Evolutionary conservation across 2,329 filamentous ascomycete genomes (phyloP).

Genomic region (Shiraia sp.): DNA sequence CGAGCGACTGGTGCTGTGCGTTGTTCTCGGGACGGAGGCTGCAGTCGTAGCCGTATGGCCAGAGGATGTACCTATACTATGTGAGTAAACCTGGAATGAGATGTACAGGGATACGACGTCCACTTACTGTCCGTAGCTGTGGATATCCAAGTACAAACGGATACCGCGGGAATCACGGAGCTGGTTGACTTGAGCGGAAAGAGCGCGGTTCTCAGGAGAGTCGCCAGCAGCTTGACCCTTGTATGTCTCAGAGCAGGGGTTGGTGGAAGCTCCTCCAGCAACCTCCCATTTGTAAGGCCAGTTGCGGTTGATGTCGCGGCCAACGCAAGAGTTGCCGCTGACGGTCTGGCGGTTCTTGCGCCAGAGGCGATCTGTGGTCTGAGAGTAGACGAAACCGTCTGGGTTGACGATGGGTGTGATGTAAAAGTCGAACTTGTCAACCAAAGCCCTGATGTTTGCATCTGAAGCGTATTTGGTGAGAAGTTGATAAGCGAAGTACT

Average conservation of each 20-base stretch:
- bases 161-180: conserved; percentile 54
- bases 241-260: conserved; percentile 44
- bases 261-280: conserved; percentile 39
- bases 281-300: conserved; percentile 45
- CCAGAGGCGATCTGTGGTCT: conserved; percentile 46
- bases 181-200: conserved; percentile 49
- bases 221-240: conserved; percentile 40
- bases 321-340: conserved; percentile 36
- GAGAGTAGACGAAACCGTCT: conserved; percentile 43
- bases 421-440: conserved; percentile 45
- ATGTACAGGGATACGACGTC: neutral
- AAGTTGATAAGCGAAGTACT: conserved; percentile 41
- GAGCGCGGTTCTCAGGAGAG: conserved; percentile 38
- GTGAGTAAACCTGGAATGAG: neutral
- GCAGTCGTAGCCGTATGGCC: conserved; percentile 64
- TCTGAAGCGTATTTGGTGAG: conserved; percentile 41
- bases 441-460: conserved; percentile 35
- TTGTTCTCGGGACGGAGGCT: conserved; percentile 52
- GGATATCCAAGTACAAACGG: conserved; percentile 66
- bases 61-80: conserved; percentile 39
- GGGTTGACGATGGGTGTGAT: conserved; percentile 30
- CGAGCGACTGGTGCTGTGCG: conserved; percentile 54
- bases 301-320: conserved; percentile 46
- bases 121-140: conserved; percentile 54
- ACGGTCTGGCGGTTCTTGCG: conserved; percentile 45